These are phyloP conservation scores for Tetracentron sinense DNA, from an alignment of 164 flowering plant species.

Conservation along the genomic window DNA sequence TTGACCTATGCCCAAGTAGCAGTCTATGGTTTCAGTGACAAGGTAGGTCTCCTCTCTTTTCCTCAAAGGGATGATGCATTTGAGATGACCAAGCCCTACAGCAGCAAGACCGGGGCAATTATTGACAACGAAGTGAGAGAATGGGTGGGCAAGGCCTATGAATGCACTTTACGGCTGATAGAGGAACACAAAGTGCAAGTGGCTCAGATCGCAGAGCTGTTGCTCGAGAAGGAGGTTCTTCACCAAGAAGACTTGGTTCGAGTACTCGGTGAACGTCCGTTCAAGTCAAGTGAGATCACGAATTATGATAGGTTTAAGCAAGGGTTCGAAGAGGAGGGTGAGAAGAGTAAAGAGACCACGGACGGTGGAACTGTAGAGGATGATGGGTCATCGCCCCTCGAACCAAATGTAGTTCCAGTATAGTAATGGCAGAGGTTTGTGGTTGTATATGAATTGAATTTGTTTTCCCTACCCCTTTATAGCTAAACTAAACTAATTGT, in stretches of 20 bases:
- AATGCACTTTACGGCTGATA: slow-evolving; percentile 40
- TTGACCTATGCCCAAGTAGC: slow-evolving; percentile 96
- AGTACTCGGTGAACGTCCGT: slow-evolving; percentile 84
- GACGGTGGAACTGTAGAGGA: slow-evolving; percentile 32
- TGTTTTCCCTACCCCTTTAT: slow-evolving; percentile 1
- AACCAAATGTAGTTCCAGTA: slow-evolving; percentile 55
- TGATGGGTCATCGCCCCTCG: slow-evolving; percentile 43
- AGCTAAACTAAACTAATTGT: slow-evolving; percentile 6
- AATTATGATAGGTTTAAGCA: slow-evolving; percentile 72
- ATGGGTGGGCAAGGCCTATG: slow-evolving; percentile 59
- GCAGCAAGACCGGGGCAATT: slow-evolving; percentile 58
- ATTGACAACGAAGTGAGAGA: slow-evolving; percentile 69
- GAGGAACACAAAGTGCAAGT: slow-evolving; percentile 47
- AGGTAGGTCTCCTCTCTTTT: slow-evolving; percentile 78
- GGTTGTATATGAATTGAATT: slow-evolving; percentile 30
- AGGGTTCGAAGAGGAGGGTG: slow-evolving; percentile 63
- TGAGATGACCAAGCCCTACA: slow-evolving; percentile 62
- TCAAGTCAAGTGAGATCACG: slow-evolving; percentile 53
- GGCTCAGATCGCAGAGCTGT: slow-evolving; percentile 63
- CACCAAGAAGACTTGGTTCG: slow-evolving; percentile 77
- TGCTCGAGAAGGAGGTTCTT: slow-evolving; percentile 88
- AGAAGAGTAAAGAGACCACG: slow-evolving; percentile 22
- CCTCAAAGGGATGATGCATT: slow-evolving; percentile 49
- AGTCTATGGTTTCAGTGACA: slow-evolving; percentile 86
- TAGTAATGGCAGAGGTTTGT: slow-evolving; percentile 17